These are phyloP conservation scores for Amaranthus cruentus DNA, from an alignment of 148 eudicot genomes.

Conservation along the genomic window DNA sequence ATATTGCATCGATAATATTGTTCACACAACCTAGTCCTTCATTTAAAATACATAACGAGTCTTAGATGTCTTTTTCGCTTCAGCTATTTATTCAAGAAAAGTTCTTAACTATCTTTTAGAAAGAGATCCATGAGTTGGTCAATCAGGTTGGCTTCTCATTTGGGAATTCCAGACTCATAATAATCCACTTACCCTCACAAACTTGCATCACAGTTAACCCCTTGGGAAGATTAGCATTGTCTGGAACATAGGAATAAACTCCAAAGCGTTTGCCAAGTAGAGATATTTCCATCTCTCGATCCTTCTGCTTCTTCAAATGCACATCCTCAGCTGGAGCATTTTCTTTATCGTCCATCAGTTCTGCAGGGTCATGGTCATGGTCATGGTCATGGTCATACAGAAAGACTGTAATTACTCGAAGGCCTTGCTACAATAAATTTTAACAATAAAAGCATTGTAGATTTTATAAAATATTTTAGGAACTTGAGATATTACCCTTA, in stretches of 20 bases:
- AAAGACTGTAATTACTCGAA: too few relatives aligned
- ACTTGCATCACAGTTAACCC: conserved; percentile 40
- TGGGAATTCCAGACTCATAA: conserved; percentile 41
- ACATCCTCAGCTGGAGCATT: conserved; percentile 2
- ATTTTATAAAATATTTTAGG: too few relatives aligned
- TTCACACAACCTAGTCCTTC: background rate
- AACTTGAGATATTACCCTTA: background rate
- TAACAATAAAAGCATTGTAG: too few relatives aligned
- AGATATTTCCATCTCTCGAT: background rate
- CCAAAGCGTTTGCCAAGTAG: conserved; percentile 20
- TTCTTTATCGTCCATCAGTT: background rate
- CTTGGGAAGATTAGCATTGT: conserved; percentile 24
- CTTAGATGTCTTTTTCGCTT: background rate
- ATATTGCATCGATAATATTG: background rate
- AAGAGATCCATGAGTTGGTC: background rate
- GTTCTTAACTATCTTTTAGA: background rate
- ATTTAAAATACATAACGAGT: background rate
- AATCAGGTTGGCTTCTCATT: conserved; percentile 7
- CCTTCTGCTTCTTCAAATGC: conserved; percentile 9
- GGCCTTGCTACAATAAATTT: too few relatives aligned
- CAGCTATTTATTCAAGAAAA: background rate
- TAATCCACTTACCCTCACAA: conserved; percentile 34
- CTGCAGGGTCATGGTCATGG: too few relatives aligned
- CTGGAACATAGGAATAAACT: conserved; percentile 38
- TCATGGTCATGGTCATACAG: too few relatives aligned